Evolutionary conservation across 306 rosid genomes (phyloP), one percentile per base, ranked within the genome.

Genomic region (Phaseolus lunatus): DNA sequence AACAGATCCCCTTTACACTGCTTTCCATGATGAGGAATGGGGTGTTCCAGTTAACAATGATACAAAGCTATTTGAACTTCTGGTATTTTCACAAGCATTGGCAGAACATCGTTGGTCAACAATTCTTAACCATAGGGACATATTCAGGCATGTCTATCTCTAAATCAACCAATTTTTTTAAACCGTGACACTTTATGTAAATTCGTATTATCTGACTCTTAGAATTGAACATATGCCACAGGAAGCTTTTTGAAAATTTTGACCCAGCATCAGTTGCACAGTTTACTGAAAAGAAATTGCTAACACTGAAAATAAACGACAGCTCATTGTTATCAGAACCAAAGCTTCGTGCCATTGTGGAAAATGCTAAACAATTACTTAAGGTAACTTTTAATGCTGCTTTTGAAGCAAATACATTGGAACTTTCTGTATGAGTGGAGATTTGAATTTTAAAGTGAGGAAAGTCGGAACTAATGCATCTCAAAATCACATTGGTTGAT

Each of bases 21-120:
- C 85, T 23, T 95, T 95, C 82, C 99, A 92, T 45, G 99, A 95
- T 23, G 84, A 87, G 78, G 99, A 95, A 84, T 95, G 97, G 99
- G 98, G 99, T 35, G 86, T 90, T 83, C 97, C 92, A 12, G 64
- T 82, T 61, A 63, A 83, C 57, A 91, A 95, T 41, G 99, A 95
- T 74, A 82, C 63, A 85, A 90, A 87, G 91, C 81, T 95, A 73
- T 90, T 90, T 75, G 99, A 95, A 80, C 82, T 92, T 72, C 91
- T 92, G 9, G 88, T 92, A 49, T 88, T 85, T 63, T 95, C 98
- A 37, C 95, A 86, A 72, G 96, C 98, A 63, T 82, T 95, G 72
- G 97, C 99, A 56, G 99, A 95, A 74, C 90, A 88, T 53, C 87
- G 86, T 59, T 95, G 97, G 97, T 92, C 92, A 20, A 83, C 84